Conservation (phyloP, 163 green algal genomes). For the Prototheca wickerhamii region DNA sequence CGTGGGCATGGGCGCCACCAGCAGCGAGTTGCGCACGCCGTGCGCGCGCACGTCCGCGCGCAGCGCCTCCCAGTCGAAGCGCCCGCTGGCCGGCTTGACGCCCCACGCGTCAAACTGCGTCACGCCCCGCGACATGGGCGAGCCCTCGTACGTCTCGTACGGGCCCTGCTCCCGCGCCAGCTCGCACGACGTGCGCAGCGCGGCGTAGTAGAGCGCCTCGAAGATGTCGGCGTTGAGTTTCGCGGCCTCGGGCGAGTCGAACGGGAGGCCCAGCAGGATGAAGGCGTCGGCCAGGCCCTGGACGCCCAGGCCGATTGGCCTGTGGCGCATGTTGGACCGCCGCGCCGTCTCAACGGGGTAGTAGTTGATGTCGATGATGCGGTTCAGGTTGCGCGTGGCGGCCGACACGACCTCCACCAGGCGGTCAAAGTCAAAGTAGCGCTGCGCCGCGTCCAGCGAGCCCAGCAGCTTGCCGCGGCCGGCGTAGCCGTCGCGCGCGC, state of each 20-base stretch:
- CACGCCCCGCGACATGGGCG: conserved; percentile 80
- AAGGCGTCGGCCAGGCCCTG: conserved; percentile 96
- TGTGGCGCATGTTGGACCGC: conserved; percentile 89
- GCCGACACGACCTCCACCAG: conserved; percentile 70
- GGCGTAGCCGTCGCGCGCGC: conserved; percentile 40
- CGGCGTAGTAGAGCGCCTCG: conserved; percentile 94
- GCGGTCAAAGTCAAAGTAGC: conserved; percentile 94
- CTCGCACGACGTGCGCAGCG: conserved; percentile 68
- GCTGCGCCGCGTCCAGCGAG: conserved; percentile 49
- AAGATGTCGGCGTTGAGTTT: conserved; percentile 97
- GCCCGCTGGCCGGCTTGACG: conserved; percentile 46
- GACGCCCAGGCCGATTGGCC: conserved; percentile 96
- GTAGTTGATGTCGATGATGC: conserved; percentile 99
- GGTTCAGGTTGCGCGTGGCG: conserved; percentile 95
- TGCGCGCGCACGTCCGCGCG: conserved; percentile 53
- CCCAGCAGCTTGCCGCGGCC: conserved; percentile 66
- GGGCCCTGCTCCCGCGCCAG: conserved; percentile 76
- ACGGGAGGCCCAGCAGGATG: conserved; percentile 95
- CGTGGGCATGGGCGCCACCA: conserved; percentile 98
- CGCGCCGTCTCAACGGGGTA: conserved; percentile 89
- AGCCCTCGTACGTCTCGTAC: conserved; percentile 90
- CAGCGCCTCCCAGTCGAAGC: conserved; percentile 84
- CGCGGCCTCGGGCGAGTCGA: conserved; percentile 78
- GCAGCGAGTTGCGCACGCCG: conserved; percentile 95
- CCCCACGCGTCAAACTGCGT: conserved; percentile 98